phyloP scores from a whole-genome alignment of 2,329 filamentous ascomycete genomes.

The Diaporthe citriasiana region DNA sequence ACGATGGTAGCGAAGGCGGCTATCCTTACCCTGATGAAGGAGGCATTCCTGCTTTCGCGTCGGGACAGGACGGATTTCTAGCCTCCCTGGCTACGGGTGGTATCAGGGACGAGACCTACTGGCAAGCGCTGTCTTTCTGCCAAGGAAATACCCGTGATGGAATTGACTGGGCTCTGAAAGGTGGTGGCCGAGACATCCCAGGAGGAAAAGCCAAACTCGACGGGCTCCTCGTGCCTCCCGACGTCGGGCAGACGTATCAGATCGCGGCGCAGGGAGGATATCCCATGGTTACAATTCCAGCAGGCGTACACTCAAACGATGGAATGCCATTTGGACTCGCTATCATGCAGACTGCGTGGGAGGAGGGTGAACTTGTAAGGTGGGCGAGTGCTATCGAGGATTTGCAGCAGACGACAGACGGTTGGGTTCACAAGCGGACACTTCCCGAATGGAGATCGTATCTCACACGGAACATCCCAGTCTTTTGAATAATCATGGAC shows the following conservation, averaged over 20 bases:
- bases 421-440: slow-evolving; percentile 59
- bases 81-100: slow-evolving; percentile 74
- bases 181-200: slow-evolving; percentile 50
- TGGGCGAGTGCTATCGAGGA: slow-evolving; percentile 76
- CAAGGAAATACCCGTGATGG: slow-evolving; percentile 72
- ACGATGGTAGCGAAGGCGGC: slow-evolving; percentile 77
- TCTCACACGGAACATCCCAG: slow-evolving; percentile 60
- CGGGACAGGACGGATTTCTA: slow-evolving; percentile 80
- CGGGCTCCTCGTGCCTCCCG: slow-evolving; percentile 77
- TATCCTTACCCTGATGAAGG: slow-evolving; percentile 61
- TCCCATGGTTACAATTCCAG: slow-evolving; percentile 78
- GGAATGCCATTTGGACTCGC: slow-evolving; percentile 75
- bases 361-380: slow-evolving; percentile 69
- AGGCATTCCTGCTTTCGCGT: slow-evolving; percentile 73
- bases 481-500: slow-evolving; percentile 36
- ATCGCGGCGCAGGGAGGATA: slow-evolving; percentile 83
- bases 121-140: slow-evolving; percentile 74
- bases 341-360: slow-evolving; percentile 72
- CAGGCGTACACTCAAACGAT: slow-evolving; percentile 64
- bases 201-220: slow-evolving; percentile 59
- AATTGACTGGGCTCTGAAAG: slow-evolving; percentile 75
- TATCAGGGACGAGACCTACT: slow-evolving; percentile 74
- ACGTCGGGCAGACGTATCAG: slow-evolving; percentile 77
- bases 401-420: slow-evolving; percentile 60
- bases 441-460: slow-evolving; percentile 68